Evolutionary conservation across 345 rosid genomes (phyloP).

Genomic region (Arabidopsis arenosa): DNA sequence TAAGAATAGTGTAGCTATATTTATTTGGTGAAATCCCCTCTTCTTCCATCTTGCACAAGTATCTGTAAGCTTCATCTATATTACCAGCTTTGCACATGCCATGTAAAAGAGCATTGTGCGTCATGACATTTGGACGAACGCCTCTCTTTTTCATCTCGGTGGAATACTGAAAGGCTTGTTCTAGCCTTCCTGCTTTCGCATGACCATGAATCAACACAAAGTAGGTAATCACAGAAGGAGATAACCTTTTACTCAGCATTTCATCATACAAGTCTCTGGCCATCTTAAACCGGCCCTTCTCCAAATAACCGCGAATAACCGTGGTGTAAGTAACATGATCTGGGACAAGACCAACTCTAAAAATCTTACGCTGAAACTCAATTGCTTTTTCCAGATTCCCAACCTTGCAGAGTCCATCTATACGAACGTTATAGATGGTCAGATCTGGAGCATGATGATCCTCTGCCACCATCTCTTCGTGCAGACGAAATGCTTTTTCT

Average conservation of each 20-base stretch:
- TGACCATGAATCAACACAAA: conserved; percentile 74
- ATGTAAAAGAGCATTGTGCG: conserved; percentile 68
- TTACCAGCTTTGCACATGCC: conserved; percentile 65
- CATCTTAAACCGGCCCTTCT: conserved; percentile 55
- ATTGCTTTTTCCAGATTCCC: conserved; percentile 57
- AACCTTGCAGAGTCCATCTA: conserved; percentile 58
- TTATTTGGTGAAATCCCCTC: conserved; percentile 63
- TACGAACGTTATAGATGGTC: conserved; percentile 60
- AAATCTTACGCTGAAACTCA: conserved; percentile 57
- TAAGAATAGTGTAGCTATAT: conserved; percentile 78
- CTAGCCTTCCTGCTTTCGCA: conserved; percentile 60
- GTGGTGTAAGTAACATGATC: conserved; percentile 72
- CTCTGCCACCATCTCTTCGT: conserved; percentile 64
- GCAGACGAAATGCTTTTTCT: conserved; percentile 55
- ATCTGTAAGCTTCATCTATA: conserved; percentile 56
- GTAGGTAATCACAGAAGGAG: conserved; percentile 70
- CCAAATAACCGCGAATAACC: conserved; percentile 60
- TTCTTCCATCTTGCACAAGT: conserved; percentile 63
- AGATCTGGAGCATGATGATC: conserved; percentile 56
- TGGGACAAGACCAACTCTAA: conserved; percentile 55
- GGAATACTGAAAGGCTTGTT: conserved; percentile 57
- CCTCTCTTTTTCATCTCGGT: conserved; percentile 63
- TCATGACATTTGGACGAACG: conserved; percentile 67
- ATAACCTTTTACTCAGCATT: conserved; percentile 57
- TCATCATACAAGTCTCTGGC: conserved; percentile 57